Percentiles rank a stretch among this genome's conserved stretches.
Evolutionary conservation across 2,329 filamentous ascomycete species (phyloP).

Genomic region (Aspergillus tanneri): DNA sequence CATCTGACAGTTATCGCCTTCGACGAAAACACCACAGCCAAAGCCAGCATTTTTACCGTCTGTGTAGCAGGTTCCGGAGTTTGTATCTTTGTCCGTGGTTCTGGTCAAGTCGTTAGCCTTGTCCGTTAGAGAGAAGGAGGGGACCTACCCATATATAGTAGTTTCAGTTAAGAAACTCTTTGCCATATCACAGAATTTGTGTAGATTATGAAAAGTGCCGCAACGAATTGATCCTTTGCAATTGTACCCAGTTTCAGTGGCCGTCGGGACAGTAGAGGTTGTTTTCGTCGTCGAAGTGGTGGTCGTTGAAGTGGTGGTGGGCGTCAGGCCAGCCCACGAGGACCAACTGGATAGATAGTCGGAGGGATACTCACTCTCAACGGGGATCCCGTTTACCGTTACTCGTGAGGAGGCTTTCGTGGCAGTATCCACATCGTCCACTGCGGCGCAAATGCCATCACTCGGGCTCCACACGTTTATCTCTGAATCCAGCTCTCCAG

Average conservation of each 20-base stretch:
- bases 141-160: constrained; percentile 9
- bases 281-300: constrained; percentile 7
- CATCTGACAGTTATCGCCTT: constrained; percentile 9
- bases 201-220: neutral
- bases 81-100: neutral
- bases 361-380: neutral
- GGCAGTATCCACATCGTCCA: neutral
- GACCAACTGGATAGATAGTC: neutral
- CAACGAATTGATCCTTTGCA: constrained; percentile 1
- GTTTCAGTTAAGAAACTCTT: constrained; percentile 2
- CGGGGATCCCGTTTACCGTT: neutral
- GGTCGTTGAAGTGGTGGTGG: neutral
- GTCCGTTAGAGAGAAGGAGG: neutral
- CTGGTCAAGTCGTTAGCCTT: neutral
- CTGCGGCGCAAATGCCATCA: neutral
- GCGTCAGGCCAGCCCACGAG: neutral
- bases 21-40: constrained; percentile 13
- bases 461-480: neutral
- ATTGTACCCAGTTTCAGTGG: neutral
- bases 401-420: neutral
- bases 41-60: constrained; percentile 10
- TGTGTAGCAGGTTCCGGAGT: constrained; percentile 9
- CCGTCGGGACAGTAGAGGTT: neutral
- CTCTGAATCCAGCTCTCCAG: neutral
- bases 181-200: constrained; percentile 11